Conservation (phyloP, 805 yeast species). For the Pichia ethanolica region DNA sequence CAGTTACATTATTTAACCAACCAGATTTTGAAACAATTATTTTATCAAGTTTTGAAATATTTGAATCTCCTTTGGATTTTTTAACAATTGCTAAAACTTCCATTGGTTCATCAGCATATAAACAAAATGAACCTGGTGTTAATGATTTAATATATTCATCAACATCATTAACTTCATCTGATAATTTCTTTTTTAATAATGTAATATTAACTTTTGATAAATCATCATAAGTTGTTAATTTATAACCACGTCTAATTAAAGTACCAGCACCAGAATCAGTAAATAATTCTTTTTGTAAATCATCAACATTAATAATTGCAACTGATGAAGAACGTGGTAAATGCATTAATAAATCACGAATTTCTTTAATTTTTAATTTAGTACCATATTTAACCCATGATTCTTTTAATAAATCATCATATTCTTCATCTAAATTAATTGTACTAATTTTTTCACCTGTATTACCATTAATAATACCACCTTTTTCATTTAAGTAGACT, state of each 20-base stretch:
- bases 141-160: slow-evolving; percentile 75
- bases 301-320: slow-evolving; percentile 92
- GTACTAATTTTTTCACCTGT: slow-evolving; percentile 85
- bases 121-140: slow-evolving; percentile 45
- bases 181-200: slow-evolving; percentile 64
- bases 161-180: slow-evolving; percentile 68
- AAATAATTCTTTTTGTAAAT: slow-evolving; percentile 92
- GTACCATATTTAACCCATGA: slow-evolving; percentile 99
- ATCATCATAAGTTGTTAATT: slow-evolving; percentile 67
- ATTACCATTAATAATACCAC: slow-evolving; percentile 90
- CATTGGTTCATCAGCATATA: slow-evolving; percentile 92
- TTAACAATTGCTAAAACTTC: slow-evolving; percentile 88
- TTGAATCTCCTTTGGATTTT: slow-evolving; percentile 30
- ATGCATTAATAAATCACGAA: slow-evolving; percentile 86
- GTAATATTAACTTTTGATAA: slow-evolving; percentile 54
- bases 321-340: slow-evolving; percentile 96
- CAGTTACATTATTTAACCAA: slow-evolving; percentile 97
- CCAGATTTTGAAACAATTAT: slow-evolving; percentile 84
- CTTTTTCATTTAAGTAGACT: slow-evolving; percentile 94
- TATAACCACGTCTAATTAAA: slow-evolving; percentile 93
- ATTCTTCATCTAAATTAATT: slow-evolving; percentile 94
- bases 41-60: slow-evolving; percentile 69
- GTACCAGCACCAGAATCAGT: slow-evolving; percentile 99
- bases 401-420: slow-evolving; percentile 81
- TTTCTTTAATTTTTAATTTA: slow-evolving; percentile 92